Base-by-base conservation (phyloP, 1,284 basidiomycete species). In the Ganoderma leucocontextum region DNA sequence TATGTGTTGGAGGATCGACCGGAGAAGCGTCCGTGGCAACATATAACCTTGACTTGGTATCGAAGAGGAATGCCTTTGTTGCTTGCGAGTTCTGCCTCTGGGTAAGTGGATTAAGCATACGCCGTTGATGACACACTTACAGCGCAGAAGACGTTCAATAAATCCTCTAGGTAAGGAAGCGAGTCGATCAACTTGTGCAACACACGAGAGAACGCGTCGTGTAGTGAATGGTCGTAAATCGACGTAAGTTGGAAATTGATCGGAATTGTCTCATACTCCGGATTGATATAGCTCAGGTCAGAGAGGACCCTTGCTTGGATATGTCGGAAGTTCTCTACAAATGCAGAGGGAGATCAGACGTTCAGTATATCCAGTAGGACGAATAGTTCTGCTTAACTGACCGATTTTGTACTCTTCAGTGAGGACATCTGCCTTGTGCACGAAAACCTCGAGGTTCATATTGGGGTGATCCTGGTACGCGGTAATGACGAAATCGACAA, bases 381-480 rank as follows among this genome's bases (percentile, higher is more conserved):
- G 38, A 29, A 19, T 47, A 38, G 6, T 41, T 33, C 12, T 10
- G 38, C 10, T 2, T 22, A 39, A 72, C 88, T 38, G 75, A 95
- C 95, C 95, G 67, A 93, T 90, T 75, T 95, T 91, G 78, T 98
- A 97, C 75, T 98, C 97, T 74, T 97, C 95, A 66, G 94, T 92
- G 68, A 97, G 82, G 52, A 92, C 93, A 80, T 99, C 97, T 19
- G 95, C 92, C 81, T 99, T 99, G 84, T 99, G 97, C 19, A 98
- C 93, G 76, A 99, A 98, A 33, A 99, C 91, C 78, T 98, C 95
- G 58, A 99, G 87, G 70, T 92, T 91, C 69, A 97, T 89, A 57
- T 86, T 83, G 7, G 91, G 93, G 76, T 96, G 96, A 7, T 39
- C 38, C 52, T 90, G 86, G 76, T 91, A 92, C 1, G 91, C 91